Percentiles rank a stretch among this genome's conserved stretches.
Conservation (phyloP, 1,284 basidiomycete genomes). For the Heliocybe sulcata region DNA sequence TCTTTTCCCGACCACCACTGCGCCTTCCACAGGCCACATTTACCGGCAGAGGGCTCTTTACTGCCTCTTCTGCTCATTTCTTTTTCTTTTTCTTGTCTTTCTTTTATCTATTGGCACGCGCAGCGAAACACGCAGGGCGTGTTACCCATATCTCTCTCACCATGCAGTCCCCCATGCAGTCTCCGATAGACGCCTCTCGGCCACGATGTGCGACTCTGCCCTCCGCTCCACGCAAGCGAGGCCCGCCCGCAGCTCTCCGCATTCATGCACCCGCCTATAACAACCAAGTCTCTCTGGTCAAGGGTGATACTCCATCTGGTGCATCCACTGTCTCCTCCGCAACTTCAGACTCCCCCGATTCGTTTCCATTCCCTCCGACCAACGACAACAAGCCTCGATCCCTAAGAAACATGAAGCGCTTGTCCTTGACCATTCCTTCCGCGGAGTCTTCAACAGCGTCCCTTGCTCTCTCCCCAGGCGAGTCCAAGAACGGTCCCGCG, state of each 20-base stretch:
- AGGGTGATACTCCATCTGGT: slow-evolving; percentile 36
- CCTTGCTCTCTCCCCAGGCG: slow-evolving; percentile 26
- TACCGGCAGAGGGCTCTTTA: neutral
- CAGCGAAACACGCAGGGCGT: slow-evolving; percentile 40
- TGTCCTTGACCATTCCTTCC: slow-evolving; percentile 61
- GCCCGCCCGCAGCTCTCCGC: slow-evolving; percentile 50
- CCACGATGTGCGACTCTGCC: slow-evolving; percentile 18
- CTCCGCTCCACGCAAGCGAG: slow-evolving; percentile 40
- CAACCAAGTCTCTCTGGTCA: slow-evolving; percentile 40
- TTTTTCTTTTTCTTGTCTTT: slow-evolving; percentile 14
- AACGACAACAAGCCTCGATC: slow-evolving; percentile 29
- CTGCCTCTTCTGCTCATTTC: slow-evolving; percentile 2
- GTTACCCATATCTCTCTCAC: slow-evolving; percentile 24
- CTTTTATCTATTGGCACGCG: slow-evolving; percentile 13
- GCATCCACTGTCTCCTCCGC: slow-evolving; percentile 44
- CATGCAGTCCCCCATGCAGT: slow-evolving; percentile 30
- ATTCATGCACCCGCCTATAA: slow-evolving; percentile 45
- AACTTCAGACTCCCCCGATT: slow-evolving; percentile 39
- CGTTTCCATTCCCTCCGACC: slow-evolving; percentile 33
- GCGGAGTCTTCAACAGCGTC: slow-evolving; percentile 50
- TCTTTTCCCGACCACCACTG: neutral
- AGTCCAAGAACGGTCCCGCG: neutral
- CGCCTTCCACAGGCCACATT: neutral
- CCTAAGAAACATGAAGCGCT: slow-evolving; percentile 66
- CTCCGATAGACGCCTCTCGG: slow-evolving; percentile 15